A percentile compares a stretch with the other conserved stretches of the same genome.
Evolutionary conservation across 73 alveolate species (phyloP).

Genomic region (Stentor roeselii): DNA sequence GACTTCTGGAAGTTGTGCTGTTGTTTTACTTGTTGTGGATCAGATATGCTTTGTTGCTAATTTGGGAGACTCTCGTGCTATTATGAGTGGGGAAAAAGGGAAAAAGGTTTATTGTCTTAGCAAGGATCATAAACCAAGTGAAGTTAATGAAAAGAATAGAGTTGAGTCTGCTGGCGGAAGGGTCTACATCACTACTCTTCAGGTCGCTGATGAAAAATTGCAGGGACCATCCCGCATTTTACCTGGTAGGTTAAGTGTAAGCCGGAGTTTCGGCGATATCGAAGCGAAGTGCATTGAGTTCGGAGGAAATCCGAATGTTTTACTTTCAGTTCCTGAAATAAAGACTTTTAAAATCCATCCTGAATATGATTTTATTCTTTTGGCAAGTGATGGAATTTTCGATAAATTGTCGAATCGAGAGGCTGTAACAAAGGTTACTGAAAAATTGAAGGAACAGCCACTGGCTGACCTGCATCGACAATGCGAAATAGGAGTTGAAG

Average conservation of each 20-base stretch:
- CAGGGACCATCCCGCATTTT: constrained; percentile 96
- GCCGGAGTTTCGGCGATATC: constrained; percentile 93
- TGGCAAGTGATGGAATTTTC: constrained; percentile 92
- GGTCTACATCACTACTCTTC: constrained; percentile 41
- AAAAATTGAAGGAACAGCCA: constrained; percentile 43
- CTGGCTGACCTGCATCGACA: constrained; percentile 70
- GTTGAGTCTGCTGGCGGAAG: constrained; percentile 80
- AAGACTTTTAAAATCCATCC: constrained; percentile 73
- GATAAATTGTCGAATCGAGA: constrained; percentile 94
- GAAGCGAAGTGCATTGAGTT: constrained; percentile 87
- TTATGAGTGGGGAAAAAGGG: constrained; percentile 70
- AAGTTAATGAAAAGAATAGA: constrained; percentile 73
- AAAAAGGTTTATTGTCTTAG: constrained; percentile 60
- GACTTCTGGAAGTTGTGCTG: constrained; percentile 91
- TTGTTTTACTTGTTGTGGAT: constrained; percentile 67
- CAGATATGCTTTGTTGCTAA: constrained; percentile 83
- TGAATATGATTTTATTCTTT: constrained; percentile 63
- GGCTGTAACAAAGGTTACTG: constrained; percentile 78
- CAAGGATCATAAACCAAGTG: constrained; percentile 89
- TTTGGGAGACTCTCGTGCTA: constrained; percentile 96
- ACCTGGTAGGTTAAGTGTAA: constrained; percentile 96
- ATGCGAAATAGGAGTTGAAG: constrained; percentile 94
- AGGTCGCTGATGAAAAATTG: constrained; percentile 39
- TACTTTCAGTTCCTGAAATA: constrained; percentile 91
- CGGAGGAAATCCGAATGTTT: constrained; percentile 96